A percentile compares a stretch with the other conserved stretches of the same genome.
phyloP scores from a whole-genome alignment of 225 moss, liverwort and hornwort genomes.

The Rhytidiadelphus loreus region DNA sequence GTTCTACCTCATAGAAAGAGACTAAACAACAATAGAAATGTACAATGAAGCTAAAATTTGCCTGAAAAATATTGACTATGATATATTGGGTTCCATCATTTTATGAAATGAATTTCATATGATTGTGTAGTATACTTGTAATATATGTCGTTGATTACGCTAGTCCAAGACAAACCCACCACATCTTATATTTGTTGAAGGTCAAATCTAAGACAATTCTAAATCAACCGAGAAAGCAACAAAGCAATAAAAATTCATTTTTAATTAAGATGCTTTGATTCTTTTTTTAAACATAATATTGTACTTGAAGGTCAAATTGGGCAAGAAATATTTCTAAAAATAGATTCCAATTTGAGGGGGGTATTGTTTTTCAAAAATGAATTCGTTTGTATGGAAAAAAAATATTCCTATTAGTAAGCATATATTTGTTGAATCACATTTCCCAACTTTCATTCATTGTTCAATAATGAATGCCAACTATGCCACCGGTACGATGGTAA shows the following conservation, averaged over 20 bases:
- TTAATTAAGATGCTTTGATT: neutral
- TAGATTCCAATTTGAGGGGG: neutral
- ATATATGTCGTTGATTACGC: fast-evolving
- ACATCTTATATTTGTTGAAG: neutral
- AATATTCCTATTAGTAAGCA: neutral
- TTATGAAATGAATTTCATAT: neutral
- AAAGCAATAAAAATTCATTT: neutral
- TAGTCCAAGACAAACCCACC: fast-evolving
- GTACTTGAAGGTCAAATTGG: fast-evolving
- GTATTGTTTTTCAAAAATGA: neutral
- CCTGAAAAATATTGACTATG: neutral
- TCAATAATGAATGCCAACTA: neutral
- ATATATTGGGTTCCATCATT: neutral
- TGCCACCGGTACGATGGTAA: fast-evolving
- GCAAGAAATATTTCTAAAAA: neutral
- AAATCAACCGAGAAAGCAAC: too few relatives aligned
- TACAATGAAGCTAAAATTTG: neutral
- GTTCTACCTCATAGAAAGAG: fast-evolving
- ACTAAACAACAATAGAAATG: neutral
- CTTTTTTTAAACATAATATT: neutral
- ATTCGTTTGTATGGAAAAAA: fast-evolving
- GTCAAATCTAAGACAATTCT: fast-evolving
- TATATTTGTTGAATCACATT: fast-evolving
- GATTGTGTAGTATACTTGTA: neutral
- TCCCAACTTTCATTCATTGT: neutral